Conservation (phyloP, 2,329 filamentous ascomycete genomes). For the Arachnomyces sp. region DNA sequence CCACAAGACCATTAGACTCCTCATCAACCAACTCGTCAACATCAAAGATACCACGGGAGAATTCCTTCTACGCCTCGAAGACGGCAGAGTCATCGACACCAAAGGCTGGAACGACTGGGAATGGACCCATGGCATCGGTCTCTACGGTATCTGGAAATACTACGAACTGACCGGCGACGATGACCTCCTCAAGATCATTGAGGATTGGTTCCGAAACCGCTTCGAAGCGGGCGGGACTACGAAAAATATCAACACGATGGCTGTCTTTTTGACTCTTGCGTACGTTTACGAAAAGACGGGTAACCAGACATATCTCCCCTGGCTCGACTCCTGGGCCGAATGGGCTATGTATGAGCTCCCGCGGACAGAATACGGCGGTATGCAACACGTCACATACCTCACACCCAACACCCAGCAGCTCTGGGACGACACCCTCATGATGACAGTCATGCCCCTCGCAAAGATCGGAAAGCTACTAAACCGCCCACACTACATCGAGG, state of each 20-base stretch:
- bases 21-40: conserved; percentile 67
- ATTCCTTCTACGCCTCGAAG: conserved; percentile 61
- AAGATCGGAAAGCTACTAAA: conserved; percentile 67
- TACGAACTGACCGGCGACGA: conserved; percentile 61
- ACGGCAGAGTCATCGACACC: conserved; percentile 71
- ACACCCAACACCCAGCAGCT: conserved; percentile 64
- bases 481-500: conserved; percentile 63
- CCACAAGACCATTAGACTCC: conserved; percentile 51
- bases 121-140: conserved; percentile 71
- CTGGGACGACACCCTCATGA: conserved; percentile 84
- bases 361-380: conserved; percentile 60
- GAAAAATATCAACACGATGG: conserved; percentile 83
- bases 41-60: conserved; percentile 68
- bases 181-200: conserved; percentile 55
- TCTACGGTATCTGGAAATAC: conserved; percentile 77
- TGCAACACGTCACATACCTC: conserved; percentile 69
- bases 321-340: conserved; percentile 73
- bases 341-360: conserved; percentile 73
- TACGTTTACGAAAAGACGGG: conserved; percentile 68
- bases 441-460: conserved; percentile 72
- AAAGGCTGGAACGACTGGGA: conserved; percentile 77
- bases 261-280: conserved; percentile 65
- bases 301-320: conserved; percentile 61
- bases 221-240: conserved; percentile 58
- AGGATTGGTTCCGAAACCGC: conserved; percentile 63